A percentile compares a stretch with the other conserved stretches of the same genome.
phyloP scores from a whole-genome alignment of 768 basidiomycete species.

The Suillus decipiens region DNA sequence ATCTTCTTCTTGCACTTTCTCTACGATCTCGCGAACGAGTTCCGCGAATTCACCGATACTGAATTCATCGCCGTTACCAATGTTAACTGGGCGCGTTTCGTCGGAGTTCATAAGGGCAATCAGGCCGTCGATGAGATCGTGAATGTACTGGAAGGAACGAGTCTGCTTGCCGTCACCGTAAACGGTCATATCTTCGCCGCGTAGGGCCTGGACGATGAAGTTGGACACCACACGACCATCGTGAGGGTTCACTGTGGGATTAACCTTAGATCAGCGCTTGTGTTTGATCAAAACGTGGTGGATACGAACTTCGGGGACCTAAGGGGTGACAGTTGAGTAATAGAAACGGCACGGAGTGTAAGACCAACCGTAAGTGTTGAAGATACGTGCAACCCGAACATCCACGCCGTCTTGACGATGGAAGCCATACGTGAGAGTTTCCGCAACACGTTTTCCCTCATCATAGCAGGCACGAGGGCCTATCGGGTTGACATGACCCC shows the following conservation, averaged over 20 bases:
- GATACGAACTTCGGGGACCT: slow-evolving; percentile 64
- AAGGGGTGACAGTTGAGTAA: background rate
- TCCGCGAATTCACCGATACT: slow-evolving; percentile 94
- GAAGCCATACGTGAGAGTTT: slow-evolving; percentile 96
- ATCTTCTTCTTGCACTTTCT: slow-evolving; percentile 88
- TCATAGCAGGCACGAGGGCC: slow-evolving; percentile 99
- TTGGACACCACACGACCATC: slow-evolving; percentile 99
- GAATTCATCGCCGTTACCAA: slow-evolving; percentile 95
- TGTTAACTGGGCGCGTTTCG: slow-evolving; percentile 93
- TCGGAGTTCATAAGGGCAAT: slow-evolving; percentile 94
- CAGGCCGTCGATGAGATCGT: slow-evolving; percentile 94
- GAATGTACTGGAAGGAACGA: slow-evolving; percentile 96
- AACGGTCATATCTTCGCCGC: slow-evolving; percentile 95
- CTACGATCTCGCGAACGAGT: slow-evolving; percentile 89
- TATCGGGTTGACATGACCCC: slow-evolving; percentile 98
- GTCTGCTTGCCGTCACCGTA: slow-evolving; percentile 94
- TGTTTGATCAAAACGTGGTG: slow-evolving; percentile 7
- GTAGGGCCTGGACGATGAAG: slow-evolving; percentile 97
- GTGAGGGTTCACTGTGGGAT: slow-evolving; percentile 79
- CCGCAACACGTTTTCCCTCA: slow-evolving; percentile 98
- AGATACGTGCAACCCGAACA: slow-evolving; percentile 96
- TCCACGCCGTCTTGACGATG: slow-evolving; percentile 93
- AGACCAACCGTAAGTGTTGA: slow-evolving; percentile 84
- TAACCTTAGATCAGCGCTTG: slow-evolving; percentile 8
- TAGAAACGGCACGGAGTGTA: background rate